These are phyloP conservation scores for Lactifluus piperatus DNA, from an alignment of 768 basidiomycete genomes.

Conservation along the genomic window DNA sequence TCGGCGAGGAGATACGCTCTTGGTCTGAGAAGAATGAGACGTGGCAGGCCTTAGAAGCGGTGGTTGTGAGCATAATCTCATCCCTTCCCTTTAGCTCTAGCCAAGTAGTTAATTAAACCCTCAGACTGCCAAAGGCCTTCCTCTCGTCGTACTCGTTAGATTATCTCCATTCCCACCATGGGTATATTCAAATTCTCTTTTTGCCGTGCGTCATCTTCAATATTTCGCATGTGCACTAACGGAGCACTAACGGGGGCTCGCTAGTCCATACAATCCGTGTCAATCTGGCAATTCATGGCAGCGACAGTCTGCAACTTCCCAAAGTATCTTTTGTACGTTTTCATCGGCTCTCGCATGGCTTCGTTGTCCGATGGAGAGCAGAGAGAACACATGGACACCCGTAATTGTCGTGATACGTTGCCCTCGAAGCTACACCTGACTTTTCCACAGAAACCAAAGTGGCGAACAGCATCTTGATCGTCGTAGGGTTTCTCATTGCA, in stretches of 20 bases:
- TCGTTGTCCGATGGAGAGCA: constrained; percentile 68
- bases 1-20: constrained; percentile 42
- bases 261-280: constrained; percentile 66
- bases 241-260: background rate
- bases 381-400: constrained; percentile 65
- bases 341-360: constrained; percentile 71
- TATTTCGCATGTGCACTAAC: background rate
- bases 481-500: constrained; percentile 49
- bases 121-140: constrained; percentile 65
- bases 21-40: constrained; percentile 59
- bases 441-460: constrained; percentile 46
- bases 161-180: constrained; percentile 80
- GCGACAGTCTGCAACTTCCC: constrained; percentile 69
- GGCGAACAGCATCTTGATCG: constrained; percentile 51
- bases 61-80: constrained; percentile 46
- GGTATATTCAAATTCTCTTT: constrained; percentile 78
- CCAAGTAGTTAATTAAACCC: background rate
- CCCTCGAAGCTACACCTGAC: background rate
- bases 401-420: constrained; percentile 32
- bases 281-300: constrained; percentile 63
- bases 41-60: constrained; percentile 71
- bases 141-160: constrained; percentile 75
- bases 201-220: constrained; percentile 46
- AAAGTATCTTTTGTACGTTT: constrained; percentile 62
- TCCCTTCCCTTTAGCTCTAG: background rate